phyloP scores from a whole-genome alignment of 139 green algal species.

The Chlorella sp. region DNA sequence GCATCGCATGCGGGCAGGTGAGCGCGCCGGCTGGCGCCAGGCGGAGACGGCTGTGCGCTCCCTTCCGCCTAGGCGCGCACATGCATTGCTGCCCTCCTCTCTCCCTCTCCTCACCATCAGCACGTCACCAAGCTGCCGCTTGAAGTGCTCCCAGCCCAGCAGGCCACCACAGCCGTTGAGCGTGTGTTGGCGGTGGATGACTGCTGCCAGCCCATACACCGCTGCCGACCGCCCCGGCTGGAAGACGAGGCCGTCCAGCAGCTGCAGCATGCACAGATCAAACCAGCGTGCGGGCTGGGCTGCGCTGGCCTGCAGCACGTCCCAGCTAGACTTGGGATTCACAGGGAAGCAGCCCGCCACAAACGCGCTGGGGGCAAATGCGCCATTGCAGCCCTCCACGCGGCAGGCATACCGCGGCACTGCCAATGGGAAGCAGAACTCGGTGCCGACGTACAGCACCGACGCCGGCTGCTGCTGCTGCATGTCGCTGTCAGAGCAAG shows the following conservation, averaged over 20 bases:
- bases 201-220: neutral
- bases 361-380: neutral
- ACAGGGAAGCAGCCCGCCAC: neutral
- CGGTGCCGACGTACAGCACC: neutral
- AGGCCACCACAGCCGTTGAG: neutral
- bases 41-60: neutral
- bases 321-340: neutral
- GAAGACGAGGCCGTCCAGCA: neutral
- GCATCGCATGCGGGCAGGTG: neutral
- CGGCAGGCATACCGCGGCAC: neutral
- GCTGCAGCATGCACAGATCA: neutral
- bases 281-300: neutral
- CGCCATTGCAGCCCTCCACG: neutral
- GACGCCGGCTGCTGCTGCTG: neutral
- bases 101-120: neutral
- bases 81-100: neutral
- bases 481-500: neutral
- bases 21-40: too few relatives aligned
- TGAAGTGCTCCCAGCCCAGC: neutral
- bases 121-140: neutral
- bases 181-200: neutral
- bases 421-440: neutral
- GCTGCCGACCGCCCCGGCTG: neutral
- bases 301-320: neutral
- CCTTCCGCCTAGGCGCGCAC: too few relatives aligned